Base-by-base conservation (phyloP, 2,329 filamentous ascomycete genomes). In the Zelopaecilomyces penicillatus region DNA sequence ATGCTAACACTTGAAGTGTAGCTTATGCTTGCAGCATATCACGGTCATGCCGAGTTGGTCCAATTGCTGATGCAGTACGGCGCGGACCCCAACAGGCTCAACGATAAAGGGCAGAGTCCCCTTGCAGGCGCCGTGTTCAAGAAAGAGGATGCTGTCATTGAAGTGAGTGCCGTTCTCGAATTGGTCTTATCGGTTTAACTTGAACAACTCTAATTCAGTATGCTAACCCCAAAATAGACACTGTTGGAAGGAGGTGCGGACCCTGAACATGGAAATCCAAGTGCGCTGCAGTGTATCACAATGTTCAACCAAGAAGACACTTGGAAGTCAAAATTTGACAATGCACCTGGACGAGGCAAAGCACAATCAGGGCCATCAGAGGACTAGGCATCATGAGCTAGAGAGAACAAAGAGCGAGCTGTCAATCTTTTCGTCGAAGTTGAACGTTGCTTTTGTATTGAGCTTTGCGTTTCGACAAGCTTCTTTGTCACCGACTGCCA, bases 121-220 rank as follows among this genome's bases (percentile, higher is more conserved):
- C 67, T 87, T 4, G 82, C 83, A 0, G 83, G 84, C 0, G 83
- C 83, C 0, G 78, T 87, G 6, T 87, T 87, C 61, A 87, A 87
- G 62, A 78, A 77, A 8, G 80, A 83, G 56, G 73, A 76, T 44
- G 75, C 74, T 4, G 78, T 87, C 3, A 73, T 87, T 7, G 75
- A 76, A 58, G 73, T 76, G 47, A 9, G 19, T n/a, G 6, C 27
- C 12, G 29, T n/a, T 26, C 3, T 11, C 26, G 5, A 38, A 27
- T 27, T 10, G 8, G 5, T 28, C n/a, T 10, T 27, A 38, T 19
- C 5, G 33, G 7, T 38, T 26, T 32, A n/a, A 39, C 7, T 11
- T 9, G 12, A 34, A 34, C 12, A 34, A 9, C 12, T 12, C 32
- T 34, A 27, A 19, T 37, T 39, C 9, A 44, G 5, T 8, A 37